Evolutionary conservation across 371 early-diverging fungal species (phyloP).

Genomic region (Nosema muscidifuracis): DNA sequence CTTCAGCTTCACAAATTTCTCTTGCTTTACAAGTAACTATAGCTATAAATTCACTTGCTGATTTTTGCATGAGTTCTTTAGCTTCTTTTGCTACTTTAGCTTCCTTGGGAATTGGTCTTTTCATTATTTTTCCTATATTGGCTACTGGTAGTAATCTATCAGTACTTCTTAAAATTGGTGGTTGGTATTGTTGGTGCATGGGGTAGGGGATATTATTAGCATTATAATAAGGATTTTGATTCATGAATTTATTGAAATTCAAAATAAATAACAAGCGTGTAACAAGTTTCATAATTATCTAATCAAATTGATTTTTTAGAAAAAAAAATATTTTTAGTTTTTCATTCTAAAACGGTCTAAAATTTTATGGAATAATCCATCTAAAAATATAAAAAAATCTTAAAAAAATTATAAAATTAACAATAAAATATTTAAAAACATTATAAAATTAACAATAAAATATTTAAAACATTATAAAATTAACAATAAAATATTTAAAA

Average conservation of each 20-base stretch:
- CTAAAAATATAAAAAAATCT: too few species aligned
- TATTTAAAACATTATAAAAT: too few species aligned
- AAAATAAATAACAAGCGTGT: too few species aligned
- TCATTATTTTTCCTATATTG: constrained; percentile 96
- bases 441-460: too few species aligned
- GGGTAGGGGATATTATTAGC: neutral
- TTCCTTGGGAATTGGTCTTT: constrained; percentile 84
- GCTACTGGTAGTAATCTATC: constrained; percentile 87
- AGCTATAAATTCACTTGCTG: constrained; percentile 95
- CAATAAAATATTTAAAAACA: too few species aligned
- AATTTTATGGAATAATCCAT: too few species aligned
- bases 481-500: too few species aligned
- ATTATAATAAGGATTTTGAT: constrained; percentile 6
- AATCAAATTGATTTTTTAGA: too few species aligned
- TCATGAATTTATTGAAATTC: constrained; percentile 2
- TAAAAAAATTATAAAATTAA: too few species aligned
- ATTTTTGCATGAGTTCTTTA: constrained; percentile 92
- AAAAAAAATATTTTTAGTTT: too few species aligned
- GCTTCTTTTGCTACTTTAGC: constrained; percentile 98
- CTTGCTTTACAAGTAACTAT: constrained; percentile 86
- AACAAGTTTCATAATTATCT: too few species aligned
- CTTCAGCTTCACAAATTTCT: constrained; percentile 67
- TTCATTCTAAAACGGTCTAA: too few species aligned
- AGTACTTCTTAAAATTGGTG: constrained; percentile 47
- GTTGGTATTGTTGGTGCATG: constrained; percentile 3